Conservation (phyloP, 106 monocot genomes). For the Posidonia australis region DNA sequence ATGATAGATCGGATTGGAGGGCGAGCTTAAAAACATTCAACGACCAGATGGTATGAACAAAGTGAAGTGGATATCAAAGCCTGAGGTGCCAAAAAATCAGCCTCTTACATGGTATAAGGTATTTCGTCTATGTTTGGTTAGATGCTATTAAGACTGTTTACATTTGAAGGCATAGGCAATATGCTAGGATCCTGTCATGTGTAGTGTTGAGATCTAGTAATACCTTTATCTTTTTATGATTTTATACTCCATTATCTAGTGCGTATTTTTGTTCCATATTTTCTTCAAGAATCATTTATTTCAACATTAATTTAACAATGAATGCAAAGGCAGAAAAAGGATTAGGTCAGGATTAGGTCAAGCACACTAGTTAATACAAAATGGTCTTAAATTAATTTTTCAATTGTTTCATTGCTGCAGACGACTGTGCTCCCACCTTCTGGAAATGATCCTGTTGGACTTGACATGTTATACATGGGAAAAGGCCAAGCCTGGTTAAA, state of each 20-base stretch:
- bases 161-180: not conserved
- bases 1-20: slow-evolving; percentile 74
- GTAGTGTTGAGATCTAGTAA: not conserved
- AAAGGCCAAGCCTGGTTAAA: slow-evolving; percentile 93
- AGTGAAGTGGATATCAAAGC: slow-evolving; percentile 42
- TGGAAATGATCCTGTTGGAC: slow-evolving; percentile 75
- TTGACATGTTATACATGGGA: slow-evolving; percentile 90
- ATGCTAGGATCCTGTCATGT: not conserved
- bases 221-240: no score
- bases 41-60: slow-evolving; percentile 23
- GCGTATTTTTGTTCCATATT: no score
- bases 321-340: no score
- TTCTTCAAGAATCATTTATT: no score
- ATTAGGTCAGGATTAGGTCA: no score
- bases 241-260: not conserved
- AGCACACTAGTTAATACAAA: no score
- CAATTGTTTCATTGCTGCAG: slow-evolving; percentile 22
- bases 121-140: not conserved
- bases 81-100: slow-evolving; percentile 57
- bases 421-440: slow-evolving; percentile 42
- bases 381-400: not conserved
- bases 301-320: no score
- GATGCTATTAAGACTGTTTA: not conserved
- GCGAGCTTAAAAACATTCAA: slow-evolving; percentile 52
- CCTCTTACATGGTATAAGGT: slow-evolving; percentile 98